Conservation (phyloP, 441 rosid genomes). For the Jatropha podagrica region DNA sequence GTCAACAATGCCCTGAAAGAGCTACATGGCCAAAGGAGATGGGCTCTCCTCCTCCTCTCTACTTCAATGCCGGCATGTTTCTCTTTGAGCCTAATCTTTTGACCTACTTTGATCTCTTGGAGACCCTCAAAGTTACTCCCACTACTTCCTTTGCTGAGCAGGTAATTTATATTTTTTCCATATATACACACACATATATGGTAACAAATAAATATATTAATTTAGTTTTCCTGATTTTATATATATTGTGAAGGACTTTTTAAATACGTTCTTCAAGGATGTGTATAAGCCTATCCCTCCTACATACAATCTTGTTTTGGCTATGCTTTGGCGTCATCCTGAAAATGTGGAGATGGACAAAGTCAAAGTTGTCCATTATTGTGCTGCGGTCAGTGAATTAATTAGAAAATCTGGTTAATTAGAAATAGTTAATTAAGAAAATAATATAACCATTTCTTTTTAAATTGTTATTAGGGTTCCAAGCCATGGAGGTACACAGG, state of each 20-base stretch:
- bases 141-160: slow-evolving; percentile 81
- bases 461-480: slow-evolving; percentile 41
- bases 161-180: slow-evolving; percentile 26
- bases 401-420: not conserved
- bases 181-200: not conserved
- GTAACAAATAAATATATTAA: not conserved
- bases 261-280: slow-evolving; percentile 55
- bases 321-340: slow-evolving; percentile 88
- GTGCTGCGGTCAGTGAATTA: slow-evolving; percentile 51
- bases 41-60: slow-evolving; percentile 62
- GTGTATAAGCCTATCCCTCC: slow-evolving; percentile 66
- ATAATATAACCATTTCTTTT: too few relatives aligned
- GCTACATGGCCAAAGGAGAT: slow-evolving; percentile 55
- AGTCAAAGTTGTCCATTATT: slow-evolving; percentile 65
- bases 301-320: slow-evolving; percentile 56
- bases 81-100: slow-evolving; percentile 53
- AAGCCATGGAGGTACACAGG: slow-evolving; percentile 84
- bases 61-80: slow-evolving; percentile 88
- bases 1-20: slow-evolving; percentile 72
- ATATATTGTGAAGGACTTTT: slow-evolving; percentile 47
- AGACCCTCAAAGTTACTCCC: slow-evolving; percentile 42
- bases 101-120: slow-evolving; percentile 45
- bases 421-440: too few relatives aligned
- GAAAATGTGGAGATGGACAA: slow-evolving; percentile 47
- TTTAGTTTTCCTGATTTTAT: too few relatives aligned